These are phyloP conservation scores for Furculomyces boomerangus DNA, from an alignment of 371 early-diverging fungal species.

Conservation along the genomic window DNA sequence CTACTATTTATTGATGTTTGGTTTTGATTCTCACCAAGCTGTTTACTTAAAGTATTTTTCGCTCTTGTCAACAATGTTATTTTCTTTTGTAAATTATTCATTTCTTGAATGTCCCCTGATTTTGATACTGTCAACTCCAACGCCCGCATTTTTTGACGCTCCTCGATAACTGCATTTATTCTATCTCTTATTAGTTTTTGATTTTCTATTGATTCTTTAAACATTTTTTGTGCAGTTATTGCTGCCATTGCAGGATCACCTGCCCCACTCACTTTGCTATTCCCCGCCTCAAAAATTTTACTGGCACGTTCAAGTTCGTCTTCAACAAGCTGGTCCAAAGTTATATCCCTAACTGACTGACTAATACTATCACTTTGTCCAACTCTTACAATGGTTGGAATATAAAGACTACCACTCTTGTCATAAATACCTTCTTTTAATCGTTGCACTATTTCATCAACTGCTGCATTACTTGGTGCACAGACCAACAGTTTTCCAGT, in stretches of 20 bases:
- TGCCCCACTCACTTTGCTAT: not conserved
- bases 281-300: constrained; percentile 1
- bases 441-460: constrained; percentile 88
- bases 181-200: constrained; percentile 15
- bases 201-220: constrained; percentile 7
- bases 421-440: constrained; percentile 46
- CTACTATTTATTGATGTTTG: not conserved
- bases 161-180: constrained; percentile 26
- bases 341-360: constrained; percentile 44
- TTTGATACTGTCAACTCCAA: not conserved
- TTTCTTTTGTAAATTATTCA: not conserved
- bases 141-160: constrained; percentile 7
- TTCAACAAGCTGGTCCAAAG: constrained; percentile 35
- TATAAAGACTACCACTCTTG: constrained; percentile 26
- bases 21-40: not conserved
- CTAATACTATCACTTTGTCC: constrained; percentile 61
- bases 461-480: constrained; percentile 95
- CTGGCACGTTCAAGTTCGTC: constrained; percentile 8
- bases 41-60: not conserved
- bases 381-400: constrained; percentile 65
- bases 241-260: constrained; percentile 6
- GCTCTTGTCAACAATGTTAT: not conserved
- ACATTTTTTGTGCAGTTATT: constrained; percentile 9
- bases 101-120: not conserved
- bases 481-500: constrained; percentile 58